Base-by-base conservation (phyloP, 2,329 filamentous ascomycete species). In the Colletotrichum eremochloae region DNA sequence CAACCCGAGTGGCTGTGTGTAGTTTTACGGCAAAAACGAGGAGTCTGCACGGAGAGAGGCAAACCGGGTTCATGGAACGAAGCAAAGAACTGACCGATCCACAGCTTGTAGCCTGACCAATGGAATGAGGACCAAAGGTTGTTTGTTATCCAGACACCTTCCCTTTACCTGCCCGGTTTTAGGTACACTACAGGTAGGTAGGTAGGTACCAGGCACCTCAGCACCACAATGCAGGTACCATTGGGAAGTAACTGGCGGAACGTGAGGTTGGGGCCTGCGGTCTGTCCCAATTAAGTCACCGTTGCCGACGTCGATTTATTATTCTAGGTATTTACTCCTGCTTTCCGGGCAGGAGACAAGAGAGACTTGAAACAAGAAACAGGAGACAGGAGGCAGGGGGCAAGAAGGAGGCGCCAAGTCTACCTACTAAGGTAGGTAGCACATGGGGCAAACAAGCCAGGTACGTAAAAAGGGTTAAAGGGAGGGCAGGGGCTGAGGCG, bases 51-150 rank as follows among this genome's bases (percentile, higher is more conserved):
- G 33, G 46, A 63, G 55, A 60, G 20, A 64, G 31, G 60, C 31
- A 55, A n/a, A 67, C 64, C 58, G 44, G 62, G 46, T 66, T 70
- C 61, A 46, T 66, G 53, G 67, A 65, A 66, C n/a, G 24, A 68
- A 42, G 38, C 38, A 18, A 46, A 20, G 50, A 64, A 64, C 31
- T 8, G 46, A 24, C 42, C 42, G 6, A 36, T 50, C 29, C 20
- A 40, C 14, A 7, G 31, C 18, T 5, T 53, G 60, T n/a, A 48
- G 53, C 29, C n/a, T 48, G 44, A 5, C 7, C 11, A 40, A 42
- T 42, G 31, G 3, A 48, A 50, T 50, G 38, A 63, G 24, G 44
- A 53, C 61, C 52, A 42, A n/a, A 58, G 67, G 61, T 46, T 40
- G 42, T n/a, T 7, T 11, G 48, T 53, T 11, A 29, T 8, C 18